phyloP scores from a whole-genome alignment of 164 flowering plant species.

The Akebia trifoliata region DNA sequence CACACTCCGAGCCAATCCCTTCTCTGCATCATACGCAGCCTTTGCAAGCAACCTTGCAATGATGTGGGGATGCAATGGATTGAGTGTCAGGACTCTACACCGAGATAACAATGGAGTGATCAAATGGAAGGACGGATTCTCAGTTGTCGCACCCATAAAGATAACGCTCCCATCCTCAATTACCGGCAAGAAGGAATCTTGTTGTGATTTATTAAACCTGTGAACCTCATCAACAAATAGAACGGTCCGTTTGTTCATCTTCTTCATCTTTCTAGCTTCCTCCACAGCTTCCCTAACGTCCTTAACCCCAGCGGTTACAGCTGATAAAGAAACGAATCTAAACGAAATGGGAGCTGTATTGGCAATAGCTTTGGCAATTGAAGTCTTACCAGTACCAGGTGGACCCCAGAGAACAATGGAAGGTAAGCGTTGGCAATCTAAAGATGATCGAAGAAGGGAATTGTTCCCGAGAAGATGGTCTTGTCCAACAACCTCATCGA shows the following conservation, averaged over 20 bases:
- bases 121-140: conserved; percentile 90
- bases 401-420: conserved; percentile 88
- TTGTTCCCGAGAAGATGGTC: conserved; percentile 54
- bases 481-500: conserved; percentile 73
- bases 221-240: conserved; percentile 90
- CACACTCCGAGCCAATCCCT: conserved; percentile 44
- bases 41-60: conserved; percentile 34
- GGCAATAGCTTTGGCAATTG: conserved; percentile 65
- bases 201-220: conserved; percentile 82
- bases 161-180: conserved; percentile 82
- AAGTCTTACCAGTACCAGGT: conserved; percentile 91
- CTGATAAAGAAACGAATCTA: conserved; percentile 62
- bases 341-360: conserved; percentile 31
- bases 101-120: conserved; percentile 75
- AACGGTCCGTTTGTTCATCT: conserved; percentile 38
- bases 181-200: conserved; percentile 77
- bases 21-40: conserved; percentile 40
- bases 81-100: conserved; percentile 60
- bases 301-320: conserved; percentile 77
- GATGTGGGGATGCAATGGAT: conserved; percentile 43
- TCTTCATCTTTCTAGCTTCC: conserved; percentile 43
- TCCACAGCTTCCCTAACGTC: conserved; percentile 79
- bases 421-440: conserved; percentile 49
- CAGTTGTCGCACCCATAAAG: conserved; percentile 86
- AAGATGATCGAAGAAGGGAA: conserved; percentile 51